A percentile compares a stretch with the other conserved stretches of the same genome.
Evolutionary conservation across 352 stramenopile species (phyloP).

Genomic region (Globisporangium carolinianum): DNA sequence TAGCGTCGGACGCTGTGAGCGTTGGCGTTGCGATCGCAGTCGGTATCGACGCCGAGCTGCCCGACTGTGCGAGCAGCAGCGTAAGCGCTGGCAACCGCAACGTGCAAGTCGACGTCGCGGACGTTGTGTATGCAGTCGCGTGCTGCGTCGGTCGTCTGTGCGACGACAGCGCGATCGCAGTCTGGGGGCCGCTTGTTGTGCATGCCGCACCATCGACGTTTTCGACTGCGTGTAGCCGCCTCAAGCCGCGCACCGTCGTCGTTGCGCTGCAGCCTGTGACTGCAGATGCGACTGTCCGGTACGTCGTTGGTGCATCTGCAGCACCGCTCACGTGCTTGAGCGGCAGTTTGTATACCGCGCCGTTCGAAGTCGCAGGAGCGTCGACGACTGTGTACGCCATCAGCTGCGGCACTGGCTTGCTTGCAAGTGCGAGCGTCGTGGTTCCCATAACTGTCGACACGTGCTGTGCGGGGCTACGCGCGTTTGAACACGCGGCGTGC

Average conservation of each 20-base stretch:
- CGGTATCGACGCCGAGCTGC: not conserved
- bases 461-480: constrained; percentile 45
- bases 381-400: constrained; percentile 30
- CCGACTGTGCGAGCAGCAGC: not conserved
- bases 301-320: constrained; percentile 12
- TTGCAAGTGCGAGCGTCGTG: constrained; percentile 25
- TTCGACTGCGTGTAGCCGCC: constrained; percentile 23
- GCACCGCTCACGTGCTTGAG: constrained; percentile 20
- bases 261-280: constrained; percentile 25
- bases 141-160: constrained; percentile 38
- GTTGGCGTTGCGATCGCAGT: constrained; percentile 26
- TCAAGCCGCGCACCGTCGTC: constrained; percentile 27
- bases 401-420: constrained; percentile 47
- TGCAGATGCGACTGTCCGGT: constrained; percentile 17
- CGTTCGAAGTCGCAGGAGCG: constrained; percentile 19
- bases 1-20: constrained; percentile 5
- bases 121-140: constrained; percentile 36
- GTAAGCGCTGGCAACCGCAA: constrained; percentile 13
- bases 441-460: constrained; percentile 27
- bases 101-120: constrained; percentile 24
- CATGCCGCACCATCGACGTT: constrained; percentile 19
- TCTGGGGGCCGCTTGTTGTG: constrained; percentile 26
- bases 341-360: constrained; percentile 21
- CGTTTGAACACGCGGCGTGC: constrained; percentile 34
- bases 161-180: constrained; percentile 16